phyloP scores from a whole-genome alignment of 768 basidiomycete genomes.

The Fibroporia radiculosa region DNA sequence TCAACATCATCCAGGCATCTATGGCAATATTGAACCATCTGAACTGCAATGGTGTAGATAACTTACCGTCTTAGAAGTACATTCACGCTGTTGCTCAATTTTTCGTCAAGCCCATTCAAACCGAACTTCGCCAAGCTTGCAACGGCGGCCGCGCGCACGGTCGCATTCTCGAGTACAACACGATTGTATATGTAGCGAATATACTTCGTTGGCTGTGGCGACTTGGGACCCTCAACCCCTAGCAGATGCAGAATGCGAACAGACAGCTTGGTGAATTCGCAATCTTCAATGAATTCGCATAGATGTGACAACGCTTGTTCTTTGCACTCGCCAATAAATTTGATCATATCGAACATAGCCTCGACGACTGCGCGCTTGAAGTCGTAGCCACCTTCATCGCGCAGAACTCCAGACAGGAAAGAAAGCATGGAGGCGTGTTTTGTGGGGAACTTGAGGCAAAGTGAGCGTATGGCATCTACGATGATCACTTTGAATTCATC shows the following conservation, averaged over 20 bases:
- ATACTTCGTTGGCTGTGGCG: conserved; percentile 95
- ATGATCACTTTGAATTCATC: conserved; percentile 99
- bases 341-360: conserved; percentile 99
- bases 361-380: conserved; percentile 99
- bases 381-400: conserved; percentile 98
- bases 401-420: conserved; percentile 92
- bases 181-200: conserved; percentile 99
- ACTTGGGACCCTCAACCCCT: conserved; percentile 92
- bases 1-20: conserved; percentile 98
- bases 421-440: conserved; percentile 97
- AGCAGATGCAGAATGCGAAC: conserved; percentile 94
- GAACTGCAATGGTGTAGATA: conserved; percentile 1
- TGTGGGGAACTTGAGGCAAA: conserved; percentile 97
- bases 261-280: conserved; percentile 98
- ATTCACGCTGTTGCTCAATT: conserved; percentile 76
- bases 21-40: conserved; percentile 1
- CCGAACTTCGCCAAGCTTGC: conserved; percentile 95
- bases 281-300: conserved; percentile 99
- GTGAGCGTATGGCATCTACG: conserved; percentile 94
- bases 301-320: conserved; percentile 96
- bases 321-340: conserved; percentile 91
- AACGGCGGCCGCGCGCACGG: conserved; percentile 95
- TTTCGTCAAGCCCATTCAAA: conserved; percentile 72
- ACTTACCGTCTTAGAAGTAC: conserved; percentile 79
- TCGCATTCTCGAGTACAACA: conserved; percentile 96